Base-by-base conservation (phyloP, 2,329 filamentous ascomycete species). In the Penicillium sp. region DNA sequence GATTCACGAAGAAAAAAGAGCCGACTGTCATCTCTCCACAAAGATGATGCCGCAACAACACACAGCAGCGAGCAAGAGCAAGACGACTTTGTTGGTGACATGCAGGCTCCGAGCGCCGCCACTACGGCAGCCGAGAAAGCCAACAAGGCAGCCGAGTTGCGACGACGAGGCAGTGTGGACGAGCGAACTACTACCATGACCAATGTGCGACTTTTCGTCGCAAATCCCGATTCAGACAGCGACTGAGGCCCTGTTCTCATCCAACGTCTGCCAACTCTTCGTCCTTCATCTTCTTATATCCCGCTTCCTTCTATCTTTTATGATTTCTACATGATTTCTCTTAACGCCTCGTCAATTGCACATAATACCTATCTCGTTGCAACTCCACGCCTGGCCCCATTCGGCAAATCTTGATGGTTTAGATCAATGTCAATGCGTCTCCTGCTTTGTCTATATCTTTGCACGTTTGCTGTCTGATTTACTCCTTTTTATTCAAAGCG, bases 41-140 rank as follows among this genome's bases (percentile, higher is more conserved):
- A 67, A 53, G 66, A 70, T 48, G 67, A 75, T 57, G 59, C 65
- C n/a, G 61, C 65, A 6, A 73, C 68, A 19, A 68, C 60, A 27
- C 63, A 75, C 50, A 70, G 67, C 41, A 73, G 70, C 49, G 73
- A 77, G 31, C 74, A 78, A 29, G 82, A 84, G 29, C 74, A 78
- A 39, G 82, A 84, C 60, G 79, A 82, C 58, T 78, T 78, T 6
- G 69, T 84, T 38, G 80, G 80, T 21, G 78, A 81, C 33, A 79
- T 87, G 71, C 70, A 76, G 64, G 73, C 76, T 55, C 74, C 79
- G 1, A 77, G 65, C 61, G 72, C 77, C 12, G 75, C 72, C 23
- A 76, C 68, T 38, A 60, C 70, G 2, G 75, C 76, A 13, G 64
- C 71, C 35, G 67, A 75, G 25, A 77, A 78, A 54, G 72, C 70